These are phyloP conservation scores for Phialocephala subalpina DNA, from an alignment of 2,329 filamentous ascomycete genomes.

Conservation along the genomic window DNA sequence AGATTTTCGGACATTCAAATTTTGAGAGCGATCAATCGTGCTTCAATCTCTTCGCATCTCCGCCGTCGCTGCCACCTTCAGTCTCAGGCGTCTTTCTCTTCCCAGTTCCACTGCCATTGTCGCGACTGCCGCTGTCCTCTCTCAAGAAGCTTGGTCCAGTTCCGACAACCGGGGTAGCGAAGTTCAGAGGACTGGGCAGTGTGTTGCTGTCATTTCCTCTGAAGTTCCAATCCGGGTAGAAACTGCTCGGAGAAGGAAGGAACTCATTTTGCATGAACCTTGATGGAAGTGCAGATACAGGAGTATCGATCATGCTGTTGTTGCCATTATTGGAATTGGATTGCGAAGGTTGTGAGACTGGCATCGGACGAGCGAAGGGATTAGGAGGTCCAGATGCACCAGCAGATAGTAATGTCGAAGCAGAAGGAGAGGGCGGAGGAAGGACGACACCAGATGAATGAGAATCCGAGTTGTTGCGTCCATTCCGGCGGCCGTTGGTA, in stretches of 20 bases:
- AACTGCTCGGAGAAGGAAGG: conserved; percentile 88
- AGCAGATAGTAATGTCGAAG: conserved; percentile 82
- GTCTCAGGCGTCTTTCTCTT: conserved; percentile 43
- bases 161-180: conserved; percentile 79
- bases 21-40: conserved; percentile 23
- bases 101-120: conserved; percentile 29
- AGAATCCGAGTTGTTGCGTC: conserved; percentile 51
- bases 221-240: conserved; percentile 92
- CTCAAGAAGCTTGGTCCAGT: conserved; percentile 69
- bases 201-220: conserved; percentile 78
- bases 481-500: conserved; percentile 39
- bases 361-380: conserved; percentile 90
- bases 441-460: conserved; percentile 78
- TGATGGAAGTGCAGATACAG: conserved; percentile 92
- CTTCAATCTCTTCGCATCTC: conserved; percentile 40
- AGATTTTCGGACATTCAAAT: neutral
- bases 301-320: conserved; percentile 72
- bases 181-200: conserved; percentile 89
- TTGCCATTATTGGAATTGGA: conserved; percentile 45
- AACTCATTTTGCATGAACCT: conserved; percentile 89
- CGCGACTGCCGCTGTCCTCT: conserved; percentile 54
- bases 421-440: conserved; percentile 89
- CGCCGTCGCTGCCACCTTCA: conserved; percentile 35
- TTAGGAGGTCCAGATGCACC: conserved; percentile 94
- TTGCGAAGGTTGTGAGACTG: conserved; percentile 60